phyloP scores from a whole-genome alignment of 495 filamentous ascomycete genomes.

The Aspergillus cavernicola region DNA sequence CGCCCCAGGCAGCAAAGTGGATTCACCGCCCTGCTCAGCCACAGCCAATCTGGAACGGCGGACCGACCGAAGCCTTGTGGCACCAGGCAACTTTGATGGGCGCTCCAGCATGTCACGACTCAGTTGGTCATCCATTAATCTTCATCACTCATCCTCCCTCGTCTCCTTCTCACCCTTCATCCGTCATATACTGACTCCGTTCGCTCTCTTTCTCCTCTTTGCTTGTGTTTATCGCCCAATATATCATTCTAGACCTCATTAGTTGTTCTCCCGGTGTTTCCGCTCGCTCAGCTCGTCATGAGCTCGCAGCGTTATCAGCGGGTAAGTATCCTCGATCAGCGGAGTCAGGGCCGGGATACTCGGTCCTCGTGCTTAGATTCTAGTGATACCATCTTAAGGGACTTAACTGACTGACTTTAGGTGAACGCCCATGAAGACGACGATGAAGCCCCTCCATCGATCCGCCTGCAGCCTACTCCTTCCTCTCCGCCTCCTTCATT shows the following conservation, averaged over 20 bases:
- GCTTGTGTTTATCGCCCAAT: background rate
- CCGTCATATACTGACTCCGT: conserved; percentile 17
- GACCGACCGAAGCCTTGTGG: conserved; percentile 8
- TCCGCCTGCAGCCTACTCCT: conserved; percentile 53
- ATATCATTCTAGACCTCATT: background rate
- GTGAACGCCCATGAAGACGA: conserved; percentile 52
- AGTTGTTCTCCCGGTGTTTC: conserved; percentile 15
- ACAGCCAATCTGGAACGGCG: conserved; percentile 5
- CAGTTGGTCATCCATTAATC: conserved; percentile 12
- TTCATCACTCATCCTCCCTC: conserved; percentile 25
- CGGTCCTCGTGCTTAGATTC: background rate
- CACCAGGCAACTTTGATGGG: background rate
- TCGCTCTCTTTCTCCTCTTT: conserved; percentile 1
- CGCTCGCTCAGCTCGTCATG: conserved; percentile 52
- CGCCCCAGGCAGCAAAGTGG: conserved; percentile 11
- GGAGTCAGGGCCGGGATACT: background rate
- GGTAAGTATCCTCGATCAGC: conserved; percentile 48
- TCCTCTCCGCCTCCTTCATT: conserved; percentile 93
- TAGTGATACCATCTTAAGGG: background rate
- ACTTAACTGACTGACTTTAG: conserved; percentile 31
- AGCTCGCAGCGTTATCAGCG: conserved; percentile 84
- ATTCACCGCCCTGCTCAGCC: conserved; percentile 6
- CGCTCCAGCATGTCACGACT: conserved; percentile 3
- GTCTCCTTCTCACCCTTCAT: conserved; percentile 18
- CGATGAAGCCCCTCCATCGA: conserved; percentile 44